Percentiles rank a stretch among this genome's conserved stretches.
Conservation (phyloP, 2,329 filamentous ascomycete genomes). For the Microdochium bolleyi region DNA sequence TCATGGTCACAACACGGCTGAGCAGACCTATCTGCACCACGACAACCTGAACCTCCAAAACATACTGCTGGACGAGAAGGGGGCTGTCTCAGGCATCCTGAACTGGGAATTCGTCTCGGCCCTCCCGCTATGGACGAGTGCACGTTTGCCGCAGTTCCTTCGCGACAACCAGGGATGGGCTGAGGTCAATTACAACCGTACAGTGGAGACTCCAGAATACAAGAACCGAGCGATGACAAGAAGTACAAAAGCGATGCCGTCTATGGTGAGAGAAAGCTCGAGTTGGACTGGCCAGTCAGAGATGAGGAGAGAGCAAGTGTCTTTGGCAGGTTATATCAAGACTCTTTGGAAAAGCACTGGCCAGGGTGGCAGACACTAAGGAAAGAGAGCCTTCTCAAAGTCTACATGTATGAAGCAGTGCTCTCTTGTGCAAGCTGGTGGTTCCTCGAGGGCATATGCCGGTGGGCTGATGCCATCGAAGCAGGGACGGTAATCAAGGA, state of each 20-base stretch:
- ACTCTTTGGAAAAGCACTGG: conserved; percentile 19
- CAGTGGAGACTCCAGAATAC: conserved; percentile 4
- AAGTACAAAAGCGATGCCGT: conserved; percentile 15
- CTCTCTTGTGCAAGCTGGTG: not conserved
- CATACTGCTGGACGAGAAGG: conserved; percentile 28
- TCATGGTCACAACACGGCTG: conserved; percentile 3
- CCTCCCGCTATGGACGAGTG: conserved; percentile 28
- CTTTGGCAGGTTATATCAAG: conserved; percentile 22
- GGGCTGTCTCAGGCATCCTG: conserved; percentile 25
- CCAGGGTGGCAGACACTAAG: conserved; percentile 15
- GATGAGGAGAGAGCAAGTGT: conserved; percentile 31
- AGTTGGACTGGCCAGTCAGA: conserved; percentile 29
- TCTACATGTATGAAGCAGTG: not conserved
- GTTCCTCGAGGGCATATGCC: not conserved
- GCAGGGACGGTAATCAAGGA: not conserved
- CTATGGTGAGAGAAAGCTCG: conserved; percentile 28
- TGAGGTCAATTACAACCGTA: conserved; percentile 18
- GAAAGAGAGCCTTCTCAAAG: not conserved
- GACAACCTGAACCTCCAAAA: conserved; percentile 28
- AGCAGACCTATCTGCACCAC: conserved; percentile 25
- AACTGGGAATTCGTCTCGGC: conserved; percentile 35
- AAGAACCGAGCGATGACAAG: conserved; percentile 10
- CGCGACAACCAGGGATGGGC: conserved; percentile 12
- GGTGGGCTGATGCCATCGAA: not conserved
- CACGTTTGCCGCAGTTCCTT: conserved; percentile 10